These are phyloP conservation scores for Mycena polygramma DNA, from an alignment of 768 basidiomycete genomes.

Conservation along the genomic window DNA sequence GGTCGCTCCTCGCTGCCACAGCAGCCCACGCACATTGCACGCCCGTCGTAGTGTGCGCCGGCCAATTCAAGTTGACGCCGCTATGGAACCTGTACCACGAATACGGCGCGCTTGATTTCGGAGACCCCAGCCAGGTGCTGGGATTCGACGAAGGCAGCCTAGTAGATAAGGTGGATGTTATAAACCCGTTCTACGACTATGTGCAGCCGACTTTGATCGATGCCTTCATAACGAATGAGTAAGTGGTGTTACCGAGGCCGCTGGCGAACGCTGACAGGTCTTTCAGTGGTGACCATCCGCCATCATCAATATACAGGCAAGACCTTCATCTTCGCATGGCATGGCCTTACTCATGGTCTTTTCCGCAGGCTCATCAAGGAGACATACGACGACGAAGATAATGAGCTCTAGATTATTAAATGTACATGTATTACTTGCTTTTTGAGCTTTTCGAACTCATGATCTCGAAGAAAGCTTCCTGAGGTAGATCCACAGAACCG, in stretches of 20 bases:
- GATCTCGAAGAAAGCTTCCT: conserved; percentile 96
- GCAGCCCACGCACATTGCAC: conserved; percentile 93
- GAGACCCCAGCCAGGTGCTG: conserved; percentile 70
- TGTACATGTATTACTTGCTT: conserved; percentile 38
- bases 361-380: conserved; percentile 84
- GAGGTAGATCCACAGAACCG: conserved; percentile 90
- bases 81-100: conserved; percentile 91
- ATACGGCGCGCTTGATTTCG: conserved; percentile 87
- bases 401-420: conserved; percentile 68
- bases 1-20: conserved; percentile 86
- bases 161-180: conserved; percentile 90
- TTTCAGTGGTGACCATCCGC: conserved; percentile 92
- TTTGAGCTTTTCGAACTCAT: conserved; percentile 66
- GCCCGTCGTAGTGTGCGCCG: conserved; percentile 93
- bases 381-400: conserved; percentile 95
- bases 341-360: conserved; percentile 32
- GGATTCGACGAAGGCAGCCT: conserved; percentile 85
- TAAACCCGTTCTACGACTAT: conserved; percentile 98
- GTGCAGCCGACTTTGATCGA: conserved; percentile 93
- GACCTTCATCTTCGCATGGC: neutral
- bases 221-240: conserved; percentile 98
- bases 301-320: conserved; percentile 91
- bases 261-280: conserved; percentile 27
- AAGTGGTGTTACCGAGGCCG: conserved; percentile 51
- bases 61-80: conserved; percentile 97